phyloP scores from a whole-genome alignment of 192 early-diverging fungal genomes.

The Gamsiella multidivaricata region DNA sequence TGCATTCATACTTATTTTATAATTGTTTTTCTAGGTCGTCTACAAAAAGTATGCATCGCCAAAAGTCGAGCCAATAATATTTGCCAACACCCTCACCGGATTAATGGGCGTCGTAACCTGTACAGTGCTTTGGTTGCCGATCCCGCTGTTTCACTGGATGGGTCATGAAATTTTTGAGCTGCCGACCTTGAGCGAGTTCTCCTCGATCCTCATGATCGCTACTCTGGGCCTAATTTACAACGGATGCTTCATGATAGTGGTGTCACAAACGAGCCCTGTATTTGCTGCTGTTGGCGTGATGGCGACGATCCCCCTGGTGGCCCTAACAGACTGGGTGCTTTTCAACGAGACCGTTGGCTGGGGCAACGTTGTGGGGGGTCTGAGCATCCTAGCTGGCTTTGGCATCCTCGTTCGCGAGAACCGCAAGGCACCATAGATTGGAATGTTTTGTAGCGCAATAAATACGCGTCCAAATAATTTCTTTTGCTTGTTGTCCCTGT shows the following conservation, averaged over 20 bases:
- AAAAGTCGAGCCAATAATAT: slow-evolving; percentile 67
- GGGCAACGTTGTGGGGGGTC: slow-evolving; percentile 42
- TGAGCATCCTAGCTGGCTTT: slow-evolving; percentile 42
- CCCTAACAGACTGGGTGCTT: slow-evolving; percentile 49
- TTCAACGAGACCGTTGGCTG: slow-evolving; percentile 41
- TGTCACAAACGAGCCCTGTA: slow-evolving; percentile 73
- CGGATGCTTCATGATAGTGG: slow-evolving; percentile 79
- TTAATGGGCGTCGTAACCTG: slow-evolving; percentile 77
- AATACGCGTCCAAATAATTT: neutral
- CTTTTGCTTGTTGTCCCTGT: neutral
- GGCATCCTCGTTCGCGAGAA: slow-evolving; percentile 48
- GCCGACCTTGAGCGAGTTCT: slow-evolving; percentile 64
- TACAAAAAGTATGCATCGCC: slow-evolving; percentile 85
- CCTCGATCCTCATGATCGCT: slow-evolving; percentile 71
- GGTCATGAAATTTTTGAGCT: slow-evolving; percentile 76
- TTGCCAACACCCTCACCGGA: slow-evolving; percentile 79
- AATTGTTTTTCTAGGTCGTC: slow-evolving; percentile 63
- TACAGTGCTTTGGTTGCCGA: slow-evolving; percentile 74
- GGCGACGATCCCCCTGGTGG: slow-evolving; percentile 82
- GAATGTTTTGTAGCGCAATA: neutral
- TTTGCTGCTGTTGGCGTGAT: slow-evolving; percentile 86
- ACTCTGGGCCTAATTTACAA: slow-evolving; percentile 81
- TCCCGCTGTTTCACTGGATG: slow-evolving; percentile 72
- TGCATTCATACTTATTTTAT: slow-evolving; percentile 1
- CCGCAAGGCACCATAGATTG: slow-evolving; percentile 13